phyloP scores from a whole-genome alignment of 2,329 filamentous ascomycete species.

The Diaporthe velutina region DNA sequence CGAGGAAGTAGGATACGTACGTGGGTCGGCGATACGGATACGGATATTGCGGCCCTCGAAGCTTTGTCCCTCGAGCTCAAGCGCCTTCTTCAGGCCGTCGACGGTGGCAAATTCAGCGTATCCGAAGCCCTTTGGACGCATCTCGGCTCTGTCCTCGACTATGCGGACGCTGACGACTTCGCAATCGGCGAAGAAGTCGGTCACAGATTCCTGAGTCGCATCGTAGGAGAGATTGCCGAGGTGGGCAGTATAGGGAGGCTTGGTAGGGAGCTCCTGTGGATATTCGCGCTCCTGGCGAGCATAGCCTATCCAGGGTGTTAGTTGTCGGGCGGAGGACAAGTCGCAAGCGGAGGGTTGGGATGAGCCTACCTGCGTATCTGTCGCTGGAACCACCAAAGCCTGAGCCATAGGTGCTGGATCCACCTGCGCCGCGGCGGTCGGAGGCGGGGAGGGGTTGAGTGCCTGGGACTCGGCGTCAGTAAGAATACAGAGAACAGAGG shows the following conservation, averaged over 20 bases:
- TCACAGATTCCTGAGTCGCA: slow-evolving; percentile 84
- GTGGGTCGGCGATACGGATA: slow-evolving; percentile 96
- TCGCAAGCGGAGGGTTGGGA: background rate
- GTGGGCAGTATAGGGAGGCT: slow-evolving; percentile 95
- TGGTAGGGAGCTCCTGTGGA: slow-evolving; percentile 81
- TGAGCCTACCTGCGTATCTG: slow-evolving; percentile 41
- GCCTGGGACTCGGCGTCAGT: slow-evolving; percentile 52
- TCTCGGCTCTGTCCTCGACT: slow-evolving; percentile 94
- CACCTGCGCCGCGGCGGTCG: slow-evolving; percentile 57
- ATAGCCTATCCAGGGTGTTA: slow-evolving; percentile 61
- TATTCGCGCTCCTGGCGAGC: slow-evolving; percentile 70
- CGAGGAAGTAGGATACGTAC: slow-evolving; percentile 70
- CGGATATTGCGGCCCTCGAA: slow-evolving; percentile 92
- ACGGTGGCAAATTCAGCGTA: slow-evolving; percentile 94
- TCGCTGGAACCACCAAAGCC: slow-evolving; percentile 45
- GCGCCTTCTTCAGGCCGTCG: slow-evolving; percentile 91
- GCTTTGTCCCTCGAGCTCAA: slow-evolving; percentile 82
- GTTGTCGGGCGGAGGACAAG: background rate
- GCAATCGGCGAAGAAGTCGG: slow-evolving; percentile 87
- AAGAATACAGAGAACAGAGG: background rate
- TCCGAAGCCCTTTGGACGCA: slow-evolving; percentile 96
- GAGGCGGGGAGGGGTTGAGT: slow-evolving; percentile 68
- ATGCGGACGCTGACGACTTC: slow-evolving; percentile 92
- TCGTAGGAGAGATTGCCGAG: slow-evolving; percentile 98
- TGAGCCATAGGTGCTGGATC: slow-evolving; percentile 47